phyloP scores from a whole-genome alignment of 2,329 filamentous ascomycete genomes.

The Epichloe coenophiala region DNA sequence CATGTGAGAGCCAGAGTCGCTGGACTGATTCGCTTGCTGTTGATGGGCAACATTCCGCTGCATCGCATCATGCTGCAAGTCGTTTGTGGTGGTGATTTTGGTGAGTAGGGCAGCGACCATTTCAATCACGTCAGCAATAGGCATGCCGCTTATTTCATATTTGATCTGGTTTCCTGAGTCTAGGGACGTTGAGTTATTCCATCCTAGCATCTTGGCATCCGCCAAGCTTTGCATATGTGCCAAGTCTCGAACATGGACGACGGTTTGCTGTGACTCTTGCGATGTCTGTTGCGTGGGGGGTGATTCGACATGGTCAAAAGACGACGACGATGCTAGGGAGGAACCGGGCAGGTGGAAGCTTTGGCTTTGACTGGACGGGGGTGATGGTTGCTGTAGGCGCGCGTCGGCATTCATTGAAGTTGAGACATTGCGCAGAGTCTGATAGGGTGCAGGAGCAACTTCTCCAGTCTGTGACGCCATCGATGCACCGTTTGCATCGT shows the following conservation, averaged over 20 bases:
- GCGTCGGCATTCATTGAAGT: slow-evolving; percentile 10
- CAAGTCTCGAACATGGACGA: slow-evolving; percentile 74
- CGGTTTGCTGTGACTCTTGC: slow-evolving; percentile 26
- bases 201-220: slow-evolving; percentile 56
- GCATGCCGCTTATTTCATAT: slow-evolving; percentile 97
- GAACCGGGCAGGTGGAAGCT: slow-evolving; percentile 17
- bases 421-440: not conserved
- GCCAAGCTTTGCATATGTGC: slow-evolving; percentile 86
- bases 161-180: slow-evolving; percentile 40
- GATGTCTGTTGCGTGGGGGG: slow-evolving; percentile 2
- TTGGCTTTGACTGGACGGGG: slow-evolving; percentile 21
- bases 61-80: slow-evolving; percentile 81
- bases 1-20: slow-evolving; percentile 44
- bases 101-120: slow-evolving; percentile 95
- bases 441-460: slow-evolving; percentile 12
- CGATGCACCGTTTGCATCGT: slow-evolving; percentile 29
- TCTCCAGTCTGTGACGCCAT: slow-evolving; percentile 32
- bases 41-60: slow-evolving; percentile 56
- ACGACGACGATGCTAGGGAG: slow-evolving; percentile 1
- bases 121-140: slow-evolving; percentile 91
- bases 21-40: slow-evolving; percentile 36
- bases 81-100: slow-evolving; percentile 95
- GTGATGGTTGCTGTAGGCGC: slow-evolving; percentile 21
- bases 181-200: slow-evolving; percentile 31
- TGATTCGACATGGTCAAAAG: not conserved